Conservation (phyloP, 257 asterid species). For the Solanum arcanum region DNA sequence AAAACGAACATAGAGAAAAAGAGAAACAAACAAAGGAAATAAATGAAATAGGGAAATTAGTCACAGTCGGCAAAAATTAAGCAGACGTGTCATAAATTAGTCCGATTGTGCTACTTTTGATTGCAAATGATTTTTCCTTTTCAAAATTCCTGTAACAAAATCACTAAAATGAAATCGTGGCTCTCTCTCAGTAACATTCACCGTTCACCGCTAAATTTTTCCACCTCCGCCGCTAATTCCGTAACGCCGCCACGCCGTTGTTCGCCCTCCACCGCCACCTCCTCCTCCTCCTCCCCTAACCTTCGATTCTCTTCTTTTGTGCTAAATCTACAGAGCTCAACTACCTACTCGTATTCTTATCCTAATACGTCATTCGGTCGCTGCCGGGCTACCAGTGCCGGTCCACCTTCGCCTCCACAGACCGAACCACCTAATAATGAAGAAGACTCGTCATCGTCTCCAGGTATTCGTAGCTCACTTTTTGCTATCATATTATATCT, state of each 20-base stretch:
- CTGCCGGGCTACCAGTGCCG: constrained; percentile 40
- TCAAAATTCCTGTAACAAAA: not conserved
- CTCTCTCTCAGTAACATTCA: constrained; percentile 4
- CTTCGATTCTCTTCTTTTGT: not conserved
- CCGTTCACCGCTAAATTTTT: not conserved
- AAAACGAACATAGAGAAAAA: not conserved
- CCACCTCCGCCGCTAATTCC: not conserved
- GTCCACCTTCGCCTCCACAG: constrained; percentile 25
- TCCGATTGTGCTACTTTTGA: not conserved
- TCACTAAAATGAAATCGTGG: constrained; percentile 8
- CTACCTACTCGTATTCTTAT: constrained; percentile 4
- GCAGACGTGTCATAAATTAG: not conserved
- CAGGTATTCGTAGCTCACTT: constrained; percentile 25
- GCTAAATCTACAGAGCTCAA: constrained; percentile 22
- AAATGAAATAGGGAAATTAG: not conserved
- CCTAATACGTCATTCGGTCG: constrained; percentile 16
- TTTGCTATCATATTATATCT: not conserved
- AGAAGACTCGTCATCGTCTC: constrained; percentile 6
- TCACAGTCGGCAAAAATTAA: not conserved
- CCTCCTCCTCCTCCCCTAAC: not conserved
- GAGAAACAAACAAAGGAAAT: not conserved
- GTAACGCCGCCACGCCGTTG: not conserved
- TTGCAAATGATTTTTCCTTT: not conserved
- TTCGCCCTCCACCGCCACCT: not conserved
- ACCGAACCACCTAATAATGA: constrained; percentile 43